phyloP scores from a whole-genome alignment of 352 stramenopile genomes.

The Thalassiosira hispida region DNA sequence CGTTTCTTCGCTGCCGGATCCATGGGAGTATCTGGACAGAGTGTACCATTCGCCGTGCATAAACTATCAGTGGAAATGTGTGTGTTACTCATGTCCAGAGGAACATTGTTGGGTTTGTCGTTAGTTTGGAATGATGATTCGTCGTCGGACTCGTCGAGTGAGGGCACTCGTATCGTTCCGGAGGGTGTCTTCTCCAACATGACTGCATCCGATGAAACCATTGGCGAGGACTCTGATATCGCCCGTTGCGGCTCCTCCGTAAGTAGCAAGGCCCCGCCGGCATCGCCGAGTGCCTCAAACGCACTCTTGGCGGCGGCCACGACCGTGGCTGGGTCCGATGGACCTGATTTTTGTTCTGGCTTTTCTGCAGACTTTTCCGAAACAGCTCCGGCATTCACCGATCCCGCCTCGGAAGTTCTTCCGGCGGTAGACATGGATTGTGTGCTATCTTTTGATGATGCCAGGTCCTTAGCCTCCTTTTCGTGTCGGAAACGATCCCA shows the following conservation, averaged over 20 bases:
- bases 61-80: slow-evolving; percentile 31
- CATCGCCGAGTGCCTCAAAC: slow-evolving; percentile 68
- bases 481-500: slow-evolving; percentile 67
- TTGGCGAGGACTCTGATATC: slow-evolving; percentile 64
- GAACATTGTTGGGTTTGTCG: slow-evolving; percentile 14
- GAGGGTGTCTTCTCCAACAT: slow-evolving; percentile 67
- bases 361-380: background rate
- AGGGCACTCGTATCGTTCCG: slow-evolving; percentile 51
- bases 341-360: slow-evolving; percentile 47
- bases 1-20: slow-evolving; percentile 55
- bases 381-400: background rate
- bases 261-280: slow-evolving; percentile 59
- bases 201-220: slow-evolving; percentile 65
- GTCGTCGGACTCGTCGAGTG: slow-evolving; percentile 41
- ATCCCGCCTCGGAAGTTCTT: background rate
- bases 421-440: slow-evolving; percentile 21
- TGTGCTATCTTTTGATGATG: slow-evolving; percentile 29
- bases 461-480: slow-evolving; percentile 18
- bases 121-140: slow-evolving; percentile 11
- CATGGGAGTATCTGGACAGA: slow-evolving; percentile 37
- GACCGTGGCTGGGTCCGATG: slow-evolving; percentile 71
- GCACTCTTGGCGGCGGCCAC: slow-evolving; percentile 74
- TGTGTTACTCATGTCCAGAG: slow-evolving; percentile 22
- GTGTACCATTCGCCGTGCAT: slow-evolving; percentile 40
- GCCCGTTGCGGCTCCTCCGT: slow-evolving; percentile 53